Conservation (phyloP, 116 monocot genomes). For the Cymodocea nodosa region DNA sequence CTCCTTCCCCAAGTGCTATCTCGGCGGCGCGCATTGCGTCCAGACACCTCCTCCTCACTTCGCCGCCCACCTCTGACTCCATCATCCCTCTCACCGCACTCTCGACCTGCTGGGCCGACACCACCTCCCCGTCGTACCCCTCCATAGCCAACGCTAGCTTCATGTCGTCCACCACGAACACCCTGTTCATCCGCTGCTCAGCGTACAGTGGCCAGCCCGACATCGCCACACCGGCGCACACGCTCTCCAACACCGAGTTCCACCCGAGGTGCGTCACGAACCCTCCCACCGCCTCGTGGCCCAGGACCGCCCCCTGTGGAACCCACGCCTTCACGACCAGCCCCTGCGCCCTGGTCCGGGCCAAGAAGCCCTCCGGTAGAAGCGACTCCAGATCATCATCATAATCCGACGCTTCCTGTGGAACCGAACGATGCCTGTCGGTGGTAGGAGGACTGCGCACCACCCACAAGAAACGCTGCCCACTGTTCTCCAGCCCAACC, state of each 20-base stretch:
- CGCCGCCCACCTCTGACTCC: too few species aligned
- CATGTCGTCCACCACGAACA: too few species aligned
- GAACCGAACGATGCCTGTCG: too few species aligned
- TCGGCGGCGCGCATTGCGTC: constrained; percentile 3
- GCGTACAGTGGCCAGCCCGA: too few species aligned
- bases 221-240: constrained; percentile 1
- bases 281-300: constrained; percentile 37
- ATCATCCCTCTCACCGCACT: too few species aligned
- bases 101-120: too few species aligned
- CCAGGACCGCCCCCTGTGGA: constrained; percentile 39
- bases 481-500: constrained; percentile 18
- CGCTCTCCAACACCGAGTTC: constrained; percentile 53
- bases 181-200: too few species aligned
- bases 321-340: constrained; percentile 48
- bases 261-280: constrained; percentile 62
- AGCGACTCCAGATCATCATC: constrained; percentile 18
- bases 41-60: too few species aligned
- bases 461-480: constrained; percentile 36
- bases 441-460: constrained; percentile 3
- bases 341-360: constrained; percentile 28
- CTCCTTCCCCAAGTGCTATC: constrained; percentile 16
- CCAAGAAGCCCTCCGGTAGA: constrained; percentile 41
- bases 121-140: too few species aligned
- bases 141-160: too few species aligned
- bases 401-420: constrained; percentile 7